Evolutionary conservation across 345 rosid genomes (phyloP), one percentile per base, ranked within the genome.

Genomic region (Euphorbia pulcherrima): DNA sequence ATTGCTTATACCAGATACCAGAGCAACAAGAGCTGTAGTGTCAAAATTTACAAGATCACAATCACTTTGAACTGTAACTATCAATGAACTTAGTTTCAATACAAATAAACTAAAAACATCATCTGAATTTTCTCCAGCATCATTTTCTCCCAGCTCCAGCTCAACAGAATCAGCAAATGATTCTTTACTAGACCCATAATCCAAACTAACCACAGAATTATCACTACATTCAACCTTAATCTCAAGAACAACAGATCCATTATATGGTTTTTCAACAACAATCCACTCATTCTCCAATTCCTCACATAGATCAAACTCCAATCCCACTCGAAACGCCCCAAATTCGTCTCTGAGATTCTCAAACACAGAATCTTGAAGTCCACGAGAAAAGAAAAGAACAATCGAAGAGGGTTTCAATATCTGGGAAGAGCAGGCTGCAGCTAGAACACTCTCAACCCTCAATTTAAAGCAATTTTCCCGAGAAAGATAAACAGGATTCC

Each of bases 1-100:
- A 69, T 94, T 94, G 68, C 88, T 83, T 72, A 94, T 89, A 62
- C 92, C 97, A 6, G 96, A 94, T 23, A 94, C 91, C 17, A 88
- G 66, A 77, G 99, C 92, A 78, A 94, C 71, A 79, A 94, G 74
- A 56, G 96, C 90, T 14, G 97, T 91, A 1, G 99, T 89, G 72
- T 89, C 95, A 63, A 87, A 85, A 76, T 93, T 93, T 62, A 88
- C 29, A 64, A 82, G 47, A 52, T 79, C 78, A 29, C 69, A 81
- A 46, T 72, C 84, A 40, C 52, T 62, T 67, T 56, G 72, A 13
- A 52, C 67, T 13, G 62, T 57, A 21, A 14, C 1, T 27, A 59
- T 60, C 7, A 68, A 46, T 16, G 74, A 61, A 54, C 76, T 81
- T 79, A 88, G 67, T 40, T 68, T 71, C 8, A 83, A 82, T 69